A percentile compares a stretch with the other conserved stretches of the same genome.
These are phyloP conservation scores for Rhodomyrtus tomentosa DNA, from an alignment of 345 rosid species.

Conservation along the genomic window DNA sequence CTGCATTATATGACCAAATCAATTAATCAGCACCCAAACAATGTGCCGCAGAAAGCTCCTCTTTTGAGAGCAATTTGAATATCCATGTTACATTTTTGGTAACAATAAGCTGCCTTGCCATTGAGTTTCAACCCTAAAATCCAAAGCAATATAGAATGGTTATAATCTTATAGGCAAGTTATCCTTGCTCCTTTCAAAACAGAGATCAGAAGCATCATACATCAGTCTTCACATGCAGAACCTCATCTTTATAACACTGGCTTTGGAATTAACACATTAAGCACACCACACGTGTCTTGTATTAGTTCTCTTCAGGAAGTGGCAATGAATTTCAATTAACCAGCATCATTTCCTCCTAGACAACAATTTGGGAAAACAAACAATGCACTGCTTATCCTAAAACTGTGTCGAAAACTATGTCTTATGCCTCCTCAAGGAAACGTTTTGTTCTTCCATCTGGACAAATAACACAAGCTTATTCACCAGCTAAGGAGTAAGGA, in stretches of 20 bases:
- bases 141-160: neutral
- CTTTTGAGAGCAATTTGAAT: neutral
- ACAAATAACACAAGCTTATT: neutral
- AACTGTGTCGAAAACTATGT: neutral
- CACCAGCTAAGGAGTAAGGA: neutral
- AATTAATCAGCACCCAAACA: neutral
- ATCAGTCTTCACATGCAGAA: neutral
- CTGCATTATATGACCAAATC: constrained; percentile 15
- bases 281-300: neutral
- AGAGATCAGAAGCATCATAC: neutral
- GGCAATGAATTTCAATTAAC: neutral
- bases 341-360: neutral
- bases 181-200: neutral
- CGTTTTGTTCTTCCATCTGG: neutral
- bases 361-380: neutral
- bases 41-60: neutral
- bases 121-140: neutral
- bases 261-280: neutral
- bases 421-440: neutral
- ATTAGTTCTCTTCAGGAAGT: neutral
- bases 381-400: neutral
- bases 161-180: neutral
- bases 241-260: neutral
- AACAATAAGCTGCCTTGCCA: neutral
- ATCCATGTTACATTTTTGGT: neutral